Base-by-base conservation (phyloP, 2,329 filamentous ascomycete species). In the Ophiostoma ips region DNA sequence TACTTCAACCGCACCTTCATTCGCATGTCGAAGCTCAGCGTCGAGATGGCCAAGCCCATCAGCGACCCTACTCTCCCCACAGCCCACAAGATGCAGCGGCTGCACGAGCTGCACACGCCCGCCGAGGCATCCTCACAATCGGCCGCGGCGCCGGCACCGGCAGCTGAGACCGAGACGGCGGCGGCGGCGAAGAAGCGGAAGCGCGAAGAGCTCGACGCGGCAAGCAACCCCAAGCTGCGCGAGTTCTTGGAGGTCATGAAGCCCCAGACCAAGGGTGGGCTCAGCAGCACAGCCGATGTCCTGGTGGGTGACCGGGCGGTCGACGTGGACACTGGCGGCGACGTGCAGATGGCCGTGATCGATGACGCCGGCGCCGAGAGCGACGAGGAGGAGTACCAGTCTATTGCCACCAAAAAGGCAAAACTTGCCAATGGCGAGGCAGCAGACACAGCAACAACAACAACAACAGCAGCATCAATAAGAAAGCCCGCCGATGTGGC, bases 1-100 rank as follows among this genome's bases (percentile, higher is more conserved):
- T 94, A 95, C 71, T 95, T 95, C 73, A 89, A 98, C 72, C 87
- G 79, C 64, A 83, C 89, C 55, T 98, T 88, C 67, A 87, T 98
- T 60, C 87, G 88, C 59, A 92, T 95, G 85, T 95, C 89, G 52
- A 94, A 83, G 70, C 88, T 98, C 60, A 76, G 75, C 30, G 92
- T 95, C 55, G 89, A 95, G 69, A 70, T 92, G 61, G 92, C 92
- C 51, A 82, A 78, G 64, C 83, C 92, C 61, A 65, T 69, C 51
- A 59, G 68, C 60, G 72, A 76, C 61, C 63, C 66, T 49, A 61
- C 66, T 44, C 62, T 64, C 7, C 55, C 61, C 8, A 63, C 57
- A 5, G 52, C 48, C 10, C n/a, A 40, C n/a, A 53, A 52, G 48
- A 47, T 53, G 49, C 38, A 48, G 49, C 51, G 53, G 10, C 38